Conservation (phyloP, 495 filamentous ascomycete genomes). For the Penicillium antarcticum region DNA sequence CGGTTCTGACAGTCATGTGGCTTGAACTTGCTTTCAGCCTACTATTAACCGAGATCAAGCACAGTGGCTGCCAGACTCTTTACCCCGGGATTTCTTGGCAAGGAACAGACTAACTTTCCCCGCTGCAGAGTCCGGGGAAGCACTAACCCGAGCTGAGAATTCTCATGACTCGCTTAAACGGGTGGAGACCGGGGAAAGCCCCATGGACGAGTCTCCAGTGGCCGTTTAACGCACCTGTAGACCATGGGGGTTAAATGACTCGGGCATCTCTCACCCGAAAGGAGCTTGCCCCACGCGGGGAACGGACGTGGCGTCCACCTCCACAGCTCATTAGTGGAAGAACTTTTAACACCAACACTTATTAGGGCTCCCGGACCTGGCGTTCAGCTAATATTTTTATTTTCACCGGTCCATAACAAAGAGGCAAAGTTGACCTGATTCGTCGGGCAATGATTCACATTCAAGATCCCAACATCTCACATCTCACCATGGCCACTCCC, state of each 20-base stretch:
- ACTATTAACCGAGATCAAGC: conserved; percentile 3
- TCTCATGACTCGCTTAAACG: neutral
- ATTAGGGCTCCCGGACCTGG: neutral
- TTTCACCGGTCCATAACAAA: neutral
- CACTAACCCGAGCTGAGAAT: conserved; percentile 12
- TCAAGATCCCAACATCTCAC: neutral
- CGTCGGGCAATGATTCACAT: neutral
- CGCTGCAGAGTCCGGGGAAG: conserved; percentile 18
- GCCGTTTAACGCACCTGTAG: neutral
- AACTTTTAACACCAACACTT: neutral
- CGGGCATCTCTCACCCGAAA: conserved; percentile 14
- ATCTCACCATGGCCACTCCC: conserved; percentile 19
- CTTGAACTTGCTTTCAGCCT: neutral
- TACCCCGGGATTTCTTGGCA: conserved; percentile 14
- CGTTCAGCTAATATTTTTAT: neutral
- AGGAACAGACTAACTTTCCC: conserved; percentile 1
- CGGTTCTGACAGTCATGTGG: neutral
- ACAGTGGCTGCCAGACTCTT: neutral
- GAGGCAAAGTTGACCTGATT: neutral
- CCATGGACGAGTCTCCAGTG: too few relatives aligned
- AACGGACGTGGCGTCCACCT: neutral
- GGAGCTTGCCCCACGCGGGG: conserved; percentile 17
- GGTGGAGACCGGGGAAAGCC: neutral
- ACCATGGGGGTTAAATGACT: neutral
- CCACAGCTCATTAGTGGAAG: conserved; percentile 3